Evolutionary conservation across 1,284 basidiomycete genomes (phyloP).

Genomic region (Inonotus hispidus): DNA sequence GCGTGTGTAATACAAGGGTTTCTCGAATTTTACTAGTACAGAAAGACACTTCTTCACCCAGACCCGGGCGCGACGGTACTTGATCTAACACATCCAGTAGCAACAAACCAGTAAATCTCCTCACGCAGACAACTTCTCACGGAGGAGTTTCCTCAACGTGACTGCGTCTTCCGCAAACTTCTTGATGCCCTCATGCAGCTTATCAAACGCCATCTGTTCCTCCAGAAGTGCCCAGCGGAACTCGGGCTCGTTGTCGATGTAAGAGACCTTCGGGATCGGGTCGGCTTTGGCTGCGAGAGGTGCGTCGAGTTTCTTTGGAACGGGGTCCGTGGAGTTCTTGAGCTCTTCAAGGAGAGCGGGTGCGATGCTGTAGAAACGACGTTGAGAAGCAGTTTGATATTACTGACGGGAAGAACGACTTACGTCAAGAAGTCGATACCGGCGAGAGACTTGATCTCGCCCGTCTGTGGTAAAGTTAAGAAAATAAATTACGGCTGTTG

Average conservation of each 20-base stretch:
- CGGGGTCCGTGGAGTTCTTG: constrained; percentile 69
- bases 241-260: constrained; percentile 88
- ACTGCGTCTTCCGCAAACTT: constrained; percentile 96
- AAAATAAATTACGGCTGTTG: constrained; percentile 6
- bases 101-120: background rate
- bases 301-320: constrained; percentile 84
- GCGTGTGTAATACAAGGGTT: too few species aligned
- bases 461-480: constrained; percentile 42
- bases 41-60: too few species aligned
- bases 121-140: constrained; percentile 68
- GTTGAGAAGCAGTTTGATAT: background rate
- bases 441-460: constrained; percentile 93
- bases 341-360: constrained; percentile 91
- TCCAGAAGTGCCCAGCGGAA: constrained; percentile 93
- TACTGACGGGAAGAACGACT: background rate
- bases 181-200: constrained; percentile 94
- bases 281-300: constrained; percentile 54
- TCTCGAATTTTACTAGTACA: too few species aligned
- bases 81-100: too few species aligned
- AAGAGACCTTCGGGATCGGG: constrained; percentile 77
- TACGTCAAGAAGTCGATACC: constrained; percentile 93
- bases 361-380: constrained; percentile 47
- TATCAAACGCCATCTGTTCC: constrained; percentile 94
- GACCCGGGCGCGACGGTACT: too few species aligned
- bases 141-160: constrained; percentile 82